Percentiles rank a stretch among this genome's conserved stretches.
These are phyloP conservation scores for Sicyos baderoa DNA, from an alignment of 306 rosid species.

Conservation along the genomic window DNA sequence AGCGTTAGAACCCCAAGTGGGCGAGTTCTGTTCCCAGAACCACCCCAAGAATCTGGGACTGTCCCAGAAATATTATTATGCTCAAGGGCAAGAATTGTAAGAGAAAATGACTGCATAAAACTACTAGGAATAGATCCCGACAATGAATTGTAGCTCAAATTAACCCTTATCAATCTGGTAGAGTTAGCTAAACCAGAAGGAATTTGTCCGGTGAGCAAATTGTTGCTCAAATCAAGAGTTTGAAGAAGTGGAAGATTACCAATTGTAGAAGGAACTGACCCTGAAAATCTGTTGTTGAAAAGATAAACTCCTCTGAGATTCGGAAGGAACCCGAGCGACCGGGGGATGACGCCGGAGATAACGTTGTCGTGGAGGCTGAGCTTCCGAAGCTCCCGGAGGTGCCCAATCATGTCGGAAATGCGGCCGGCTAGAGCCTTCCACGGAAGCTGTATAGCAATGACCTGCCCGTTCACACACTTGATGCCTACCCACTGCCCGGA, in stretches of 20 bases:
- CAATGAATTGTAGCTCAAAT: slow-evolving; percentile 71
- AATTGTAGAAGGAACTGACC: slow-evolving; percentile 69
- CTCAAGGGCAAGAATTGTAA: slow-evolving; percentile 57
- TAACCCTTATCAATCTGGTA: slow-evolving; percentile 52
- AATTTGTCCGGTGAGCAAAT: slow-evolving; percentile 52
- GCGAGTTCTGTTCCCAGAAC: slow-evolving; percentile 28
- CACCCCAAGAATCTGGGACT: slow-evolving; percentile 56
- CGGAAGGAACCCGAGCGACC: slow-evolving; percentile 57
- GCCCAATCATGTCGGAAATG: slow-evolving; percentile 68
- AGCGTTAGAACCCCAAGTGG: slow-evolving; percentile 53
- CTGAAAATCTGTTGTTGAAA: slow-evolving; percentile 79
- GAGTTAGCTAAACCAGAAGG: slow-evolving; percentile 66
- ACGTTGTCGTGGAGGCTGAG: slow-evolving; percentile 71
- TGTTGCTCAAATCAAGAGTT: slow-evolving; percentile 75
- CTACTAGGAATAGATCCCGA: slow-evolving; percentile 63
- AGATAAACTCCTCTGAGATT: slow-evolving; percentile 87
- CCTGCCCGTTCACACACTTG: slow-evolving; percentile 81
- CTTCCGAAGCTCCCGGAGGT: slow-evolving; percentile 65
- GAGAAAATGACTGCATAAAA: slow-evolving; percentile 41
- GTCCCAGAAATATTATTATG: slow-evolving; percentile 66
- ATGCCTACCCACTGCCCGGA: slow-evolving; percentile 89
- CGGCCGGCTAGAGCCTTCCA: slow-evolving; percentile 80
- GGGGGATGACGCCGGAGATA: slow-evolving; percentile 54
- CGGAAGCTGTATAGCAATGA: slow-evolving; percentile 84
- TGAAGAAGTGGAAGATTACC: slow-evolving; percentile 68